Percentiles rank a stretch among this genome's conserved stretches.
These are phyloP conservation scores for Rhizophlyctis rosea DNA, from an alignment of 192 early-diverging fungal genomes.

Conservation along the genomic window DNA sequence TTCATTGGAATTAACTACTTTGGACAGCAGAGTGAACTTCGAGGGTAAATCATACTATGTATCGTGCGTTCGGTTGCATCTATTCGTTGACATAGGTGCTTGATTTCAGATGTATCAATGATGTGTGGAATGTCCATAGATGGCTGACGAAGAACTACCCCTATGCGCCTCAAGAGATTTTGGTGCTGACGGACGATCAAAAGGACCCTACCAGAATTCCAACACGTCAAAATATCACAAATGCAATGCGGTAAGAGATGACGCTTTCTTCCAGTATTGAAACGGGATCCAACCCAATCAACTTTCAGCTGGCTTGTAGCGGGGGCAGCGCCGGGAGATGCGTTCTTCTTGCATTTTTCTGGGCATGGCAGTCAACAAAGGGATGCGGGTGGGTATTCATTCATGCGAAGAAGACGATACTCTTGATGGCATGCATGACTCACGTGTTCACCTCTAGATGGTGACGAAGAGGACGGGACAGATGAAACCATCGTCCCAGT, in stretches of 20 bases:
- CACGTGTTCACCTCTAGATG: constrained; percentile 12
- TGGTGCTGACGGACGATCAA: constrained; percentile 46
- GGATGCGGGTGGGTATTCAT: constrained; percentile 18
- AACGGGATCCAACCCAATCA: no score
- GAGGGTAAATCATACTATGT: no score
- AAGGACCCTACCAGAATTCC: constrained; percentile 33
- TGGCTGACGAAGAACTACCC: constrained; percentile 37
- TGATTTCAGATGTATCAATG: constrained; percentile 41
- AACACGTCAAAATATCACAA: constrained; percentile 40
- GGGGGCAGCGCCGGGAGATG: constrained; percentile 39
- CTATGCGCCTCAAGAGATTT: constrained; percentile 22
- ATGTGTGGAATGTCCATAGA: constrained; percentile 43
- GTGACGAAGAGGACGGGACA: constrained; percentile 44
- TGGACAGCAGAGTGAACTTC: constrained; percentile 15
- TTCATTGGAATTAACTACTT: constrained; percentile 53
- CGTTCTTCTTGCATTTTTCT: constrained; percentile 49
- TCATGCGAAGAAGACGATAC: no score
- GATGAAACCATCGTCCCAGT: constrained; percentile 48
- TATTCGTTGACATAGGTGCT: no score
- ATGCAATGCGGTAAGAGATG: constrained; percentile 61
- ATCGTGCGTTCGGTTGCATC: no score
- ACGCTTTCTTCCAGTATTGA: no score
- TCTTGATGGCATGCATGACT: background rate
- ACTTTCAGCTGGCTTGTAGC: constrained; percentile 38
- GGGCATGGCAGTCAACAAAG: constrained; percentile 45